phyloP scores from a whole-genome alignment of 139 green algal genomes.

The Chlorella sp. region DNA sequence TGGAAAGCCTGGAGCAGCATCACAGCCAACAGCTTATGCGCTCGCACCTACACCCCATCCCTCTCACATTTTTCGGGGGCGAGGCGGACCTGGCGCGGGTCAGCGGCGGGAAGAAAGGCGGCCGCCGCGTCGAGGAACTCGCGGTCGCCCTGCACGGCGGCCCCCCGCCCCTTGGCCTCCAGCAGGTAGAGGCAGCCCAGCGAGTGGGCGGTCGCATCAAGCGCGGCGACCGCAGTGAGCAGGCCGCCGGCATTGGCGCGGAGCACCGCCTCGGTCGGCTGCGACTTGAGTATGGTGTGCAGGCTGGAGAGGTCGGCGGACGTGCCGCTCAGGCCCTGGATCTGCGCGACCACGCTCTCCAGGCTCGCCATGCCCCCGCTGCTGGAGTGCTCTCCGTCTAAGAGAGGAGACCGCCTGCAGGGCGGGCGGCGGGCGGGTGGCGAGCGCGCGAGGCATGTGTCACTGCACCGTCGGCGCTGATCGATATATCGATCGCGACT shows the following conservation, averaged over 20 bases:
- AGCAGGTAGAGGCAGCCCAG: slow-evolving; percentile 68
- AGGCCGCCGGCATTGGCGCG: background rate
- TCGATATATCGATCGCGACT: no score
- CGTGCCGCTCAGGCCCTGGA: slow-evolving; percentile 16
- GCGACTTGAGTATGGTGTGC: slow-evolving; percentile 17
- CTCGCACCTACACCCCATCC: background rate
- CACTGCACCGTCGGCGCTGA: no score
- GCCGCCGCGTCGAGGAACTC: slow-evolving; percentile 45
- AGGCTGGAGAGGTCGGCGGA: slow-evolving; percentile 12
- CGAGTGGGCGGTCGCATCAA: slow-evolving; percentile 60
- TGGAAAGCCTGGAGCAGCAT: no score
- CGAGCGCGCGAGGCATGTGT: no score
- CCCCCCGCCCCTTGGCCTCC: slow-evolving; percentile 33
- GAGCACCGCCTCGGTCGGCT: slow-evolving; percentile 15
- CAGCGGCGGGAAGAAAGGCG: slow-evolving; percentile 56
- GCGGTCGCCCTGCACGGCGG: slow-evolving; percentile 22
- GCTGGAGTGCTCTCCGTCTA: no score
- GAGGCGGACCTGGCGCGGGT: slow-evolving; percentile 54
- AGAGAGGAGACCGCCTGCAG: no score
- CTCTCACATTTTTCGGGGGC: slow-evolving; percentile 65
- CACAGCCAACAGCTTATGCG: background rate
- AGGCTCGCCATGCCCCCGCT: slow-evolving; percentile 6
- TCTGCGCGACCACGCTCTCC: slow-evolving; percentile 29
- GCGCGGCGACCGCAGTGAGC: slow-evolving; percentile 3
- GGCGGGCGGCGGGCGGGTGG: no score